Evolutionary conservation across 495 filamentous ascomycete genomes (phyloP), one percentile per base, ranked within the genome.

Genomic region (Penicillium canariense): DNA sequence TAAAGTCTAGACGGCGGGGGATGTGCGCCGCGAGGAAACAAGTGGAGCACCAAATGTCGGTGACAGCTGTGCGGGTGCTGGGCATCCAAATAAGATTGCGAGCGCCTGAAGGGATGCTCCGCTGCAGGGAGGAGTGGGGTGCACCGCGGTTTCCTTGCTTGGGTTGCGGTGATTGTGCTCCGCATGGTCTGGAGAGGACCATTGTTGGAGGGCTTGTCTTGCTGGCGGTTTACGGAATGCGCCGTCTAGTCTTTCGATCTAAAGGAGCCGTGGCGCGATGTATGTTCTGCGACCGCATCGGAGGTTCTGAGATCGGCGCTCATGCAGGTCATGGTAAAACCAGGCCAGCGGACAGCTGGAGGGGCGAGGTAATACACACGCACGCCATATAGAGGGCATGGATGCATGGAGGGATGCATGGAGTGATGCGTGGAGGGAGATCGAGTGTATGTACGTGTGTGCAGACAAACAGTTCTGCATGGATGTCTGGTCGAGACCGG

Each of bases 261-360:
- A n/a, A n/a, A n/a, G 2, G 25, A 28, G 2, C 18, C 22, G 12
- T 28, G 42, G 42, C 30, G 15, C 5, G 2, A 23, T 17, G 43
- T 17, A 27, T 30, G 14, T 46, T 46, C 43, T 25, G 43, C 43
- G 43, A 46, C 28, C 28, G 43, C 23, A 46, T 46, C 43, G 26
- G 43, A 46, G 43, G 43, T 30, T 46, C 26, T 30, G 25, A n/a
- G n/a, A 0, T 10, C 12, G 25, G 17, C 28, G 43, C 11, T 6
- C 3, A 46, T 46, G 43, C 43, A 15, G 43, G 5, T 30, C 22
- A 46, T 18, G 9, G 43, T 30, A 25, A 11, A 30, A 46, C 43
- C 11, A 5, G 17, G 17, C 6, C 28, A 25, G 11, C 26, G 26
- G 28, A 46, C 25, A 14, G 43, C 28, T n/a, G n/a, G 26, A 23